phyloP scores from a whole-genome alignment of 805 yeast species.

The Metschnikowia kunwiensis region DNA sequence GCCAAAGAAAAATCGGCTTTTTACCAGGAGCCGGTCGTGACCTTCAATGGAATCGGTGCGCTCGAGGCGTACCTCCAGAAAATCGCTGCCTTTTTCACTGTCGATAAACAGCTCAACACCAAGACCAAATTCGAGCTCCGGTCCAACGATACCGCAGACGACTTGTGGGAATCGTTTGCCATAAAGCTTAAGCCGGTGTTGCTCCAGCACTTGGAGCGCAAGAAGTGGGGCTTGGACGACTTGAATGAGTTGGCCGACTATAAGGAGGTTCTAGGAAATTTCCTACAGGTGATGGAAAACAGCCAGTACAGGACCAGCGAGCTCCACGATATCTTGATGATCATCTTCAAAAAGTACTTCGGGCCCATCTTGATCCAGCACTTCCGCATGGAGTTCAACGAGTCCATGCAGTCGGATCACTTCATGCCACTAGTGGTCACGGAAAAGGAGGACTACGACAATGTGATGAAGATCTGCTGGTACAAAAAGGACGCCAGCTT shows the following conservation, averaged over 20 bases:
- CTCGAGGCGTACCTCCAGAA: constrained; percentile 57
- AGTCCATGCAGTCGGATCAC: constrained; percentile 71
- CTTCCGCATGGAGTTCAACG: constrained; percentile 60
- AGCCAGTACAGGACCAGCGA: constrained; percentile 57
- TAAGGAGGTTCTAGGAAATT: constrained; percentile 64
- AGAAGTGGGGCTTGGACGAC: constrained; percentile 31
- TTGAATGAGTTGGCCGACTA: constrained; percentile 48
- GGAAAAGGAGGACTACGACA: constrained; percentile 55
- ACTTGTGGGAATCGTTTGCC: constrained; percentile 70
- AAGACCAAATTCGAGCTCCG: constrained; percentile 65
- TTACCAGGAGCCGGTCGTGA: constrained; percentile 32
- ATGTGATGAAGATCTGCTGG: constrained; percentile 68
- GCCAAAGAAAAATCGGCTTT: constrained; percentile 24
- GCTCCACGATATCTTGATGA: constrained; percentile 59
- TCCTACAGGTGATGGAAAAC: constrained; percentile 73
- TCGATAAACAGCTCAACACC: constrained; percentile 66
- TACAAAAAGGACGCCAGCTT: constrained; percentile 50
- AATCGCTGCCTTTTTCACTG: constrained; percentile 71
- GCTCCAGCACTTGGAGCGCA: constrained; percentile 42
- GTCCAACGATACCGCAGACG: constrained; percentile 57
- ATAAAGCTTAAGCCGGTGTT: constrained; percentile 60
- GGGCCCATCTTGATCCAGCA: constrained; percentile 52
- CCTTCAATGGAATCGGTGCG: constrained; percentile 29
- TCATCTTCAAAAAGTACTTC: constrained; percentile 54
- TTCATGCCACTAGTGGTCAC: constrained; percentile 82